Evolutionary conservation across 192 early-diverging fungal genomes (phyloP).

Genomic region (Dissophora globulifera): DNA sequence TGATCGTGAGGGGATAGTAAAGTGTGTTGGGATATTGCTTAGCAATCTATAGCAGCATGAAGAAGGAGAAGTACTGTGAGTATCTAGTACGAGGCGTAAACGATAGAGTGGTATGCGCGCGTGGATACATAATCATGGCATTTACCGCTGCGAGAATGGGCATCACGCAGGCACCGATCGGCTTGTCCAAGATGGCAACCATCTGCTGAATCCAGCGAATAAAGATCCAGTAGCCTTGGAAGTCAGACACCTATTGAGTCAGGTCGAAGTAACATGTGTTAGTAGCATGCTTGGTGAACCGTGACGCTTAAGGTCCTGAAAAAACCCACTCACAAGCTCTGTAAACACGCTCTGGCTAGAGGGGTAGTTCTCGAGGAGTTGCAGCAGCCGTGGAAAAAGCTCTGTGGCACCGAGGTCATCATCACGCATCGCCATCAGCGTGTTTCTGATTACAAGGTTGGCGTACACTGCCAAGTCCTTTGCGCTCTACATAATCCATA

Average conservation of each 20-base stretch:
- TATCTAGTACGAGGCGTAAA: too few relatives aligned
- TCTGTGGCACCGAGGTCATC: conserved; percentile 67
- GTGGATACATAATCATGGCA: too few relatives aligned
- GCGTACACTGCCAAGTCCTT: conserved; percentile 32
- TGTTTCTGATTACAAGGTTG: conserved; percentile 53
- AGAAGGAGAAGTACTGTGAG: neutral
- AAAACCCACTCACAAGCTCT: conserved; percentile 25
- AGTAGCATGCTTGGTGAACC: too few relatives aligned
- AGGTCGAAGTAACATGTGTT: neutral
- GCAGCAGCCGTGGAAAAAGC: conserved; percentile 75
- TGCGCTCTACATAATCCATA: conserved; percentile 2
- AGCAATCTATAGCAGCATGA: conserved; percentile 63
- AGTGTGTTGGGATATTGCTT: conserved; percentile 71
- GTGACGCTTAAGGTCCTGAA: too few relatives aligned
- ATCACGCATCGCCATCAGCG: conserved; percentile 65
- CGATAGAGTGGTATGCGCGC: too few relatives aligned
- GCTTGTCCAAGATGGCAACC: conserved; percentile 74
- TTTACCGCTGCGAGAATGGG: conserved; percentile 62
- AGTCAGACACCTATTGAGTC: conserved; percentile 36
- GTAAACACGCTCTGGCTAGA: conserved; percentile 47
- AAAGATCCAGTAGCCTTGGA: conserved; percentile 71
- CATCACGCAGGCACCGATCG: conserved; percentile 59
- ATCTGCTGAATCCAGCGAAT: conserved; percentile 82
- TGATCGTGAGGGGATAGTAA: conserved; percentile 76
- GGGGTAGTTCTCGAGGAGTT: conserved; percentile 68